Percentiles rank a stretch among this genome's conserved stretches.
These are phyloP conservation scores for Metarhizium sp. DNA, from an alignment of 2,329 filamentous ascomycete genomes.

Conservation along the genomic window DNA sequence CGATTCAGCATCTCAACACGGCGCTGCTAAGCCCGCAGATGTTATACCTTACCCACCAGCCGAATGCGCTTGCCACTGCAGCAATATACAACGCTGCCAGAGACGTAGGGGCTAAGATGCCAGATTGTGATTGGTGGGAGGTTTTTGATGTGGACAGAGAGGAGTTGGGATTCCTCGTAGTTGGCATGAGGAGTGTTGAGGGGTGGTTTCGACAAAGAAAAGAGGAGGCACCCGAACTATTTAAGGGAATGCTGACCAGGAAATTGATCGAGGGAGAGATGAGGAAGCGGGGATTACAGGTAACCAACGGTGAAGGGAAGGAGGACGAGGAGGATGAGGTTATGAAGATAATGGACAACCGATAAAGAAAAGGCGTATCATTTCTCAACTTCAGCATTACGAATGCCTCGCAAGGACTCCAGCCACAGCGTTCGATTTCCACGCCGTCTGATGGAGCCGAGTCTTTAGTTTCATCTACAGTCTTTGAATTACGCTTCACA, in stretches of 20 bases:
- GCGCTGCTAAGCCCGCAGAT: constrained; percentile 80
- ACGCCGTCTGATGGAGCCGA: too few relatives aligned
- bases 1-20: constrained; percentile 75
- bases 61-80: constrained; percentile 72
- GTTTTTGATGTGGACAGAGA: constrained; percentile 94
- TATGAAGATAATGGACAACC: constrained; percentile 29
- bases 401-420: too few relatives aligned
- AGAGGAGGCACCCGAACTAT: constrained; percentile 41
- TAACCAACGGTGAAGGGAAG: constrained; percentile 19
- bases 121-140: constrained; percentile 90
- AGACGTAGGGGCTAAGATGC: constrained; percentile 67
- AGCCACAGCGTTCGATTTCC: too few relatives aligned
- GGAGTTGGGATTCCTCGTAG: constrained; percentile 85
- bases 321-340: constrained; percentile 33
- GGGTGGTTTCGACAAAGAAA: constrained; percentile 55
- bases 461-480: too few relatives aligned
- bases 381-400: too few relatives aligned
- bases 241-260: constrained; percentile 46
- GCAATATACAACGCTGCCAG: constrained; percentile 84
- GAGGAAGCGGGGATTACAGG: constrained; percentile 35
- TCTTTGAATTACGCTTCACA: too few relatives aligned
- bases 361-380: constrained; percentile 9
- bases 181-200: constrained; percentile 72
- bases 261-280: constrained; percentile 51
- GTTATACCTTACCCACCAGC: constrained; percentile 87